Conservation (phyloP, 495 filamentous ascomycete genomes). For the Lentithecium fluviatile region DNA sequence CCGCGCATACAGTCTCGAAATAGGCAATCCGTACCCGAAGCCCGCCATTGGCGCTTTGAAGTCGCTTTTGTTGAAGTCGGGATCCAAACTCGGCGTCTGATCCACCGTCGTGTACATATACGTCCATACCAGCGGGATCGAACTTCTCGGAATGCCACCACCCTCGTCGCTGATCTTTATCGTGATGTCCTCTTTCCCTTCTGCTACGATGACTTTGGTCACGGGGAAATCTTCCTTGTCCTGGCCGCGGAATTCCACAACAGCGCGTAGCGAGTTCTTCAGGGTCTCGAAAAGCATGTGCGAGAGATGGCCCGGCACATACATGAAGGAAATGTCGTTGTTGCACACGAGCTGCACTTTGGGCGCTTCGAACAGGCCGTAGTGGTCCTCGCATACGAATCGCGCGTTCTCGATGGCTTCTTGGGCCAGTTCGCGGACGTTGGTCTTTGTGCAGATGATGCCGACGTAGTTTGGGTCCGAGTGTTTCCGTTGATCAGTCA, state of each 20-base stretch:
- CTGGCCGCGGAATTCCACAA: conserved; percentile 92
- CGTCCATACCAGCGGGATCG: conserved; percentile 96
- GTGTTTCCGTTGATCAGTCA: conserved; percentile 86
- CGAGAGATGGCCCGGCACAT: conserved; percentile 93
- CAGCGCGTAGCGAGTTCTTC: conserved; percentile 95
- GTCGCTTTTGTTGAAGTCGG: conserved; percentile 97
- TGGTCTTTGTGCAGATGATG: conserved; percentile 98
- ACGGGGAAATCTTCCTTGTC: conserved; percentile 95
- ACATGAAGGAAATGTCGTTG: conserved; percentile 95
- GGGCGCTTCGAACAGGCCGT: conserved; percentile 94
- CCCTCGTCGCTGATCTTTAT: conserved; percentile 98
- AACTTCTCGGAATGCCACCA: conserved; percentile 85
- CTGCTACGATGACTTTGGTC: conserved; percentile 94
- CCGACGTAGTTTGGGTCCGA: conserved; percentile 92
- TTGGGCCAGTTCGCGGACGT: conserved; percentile 89
- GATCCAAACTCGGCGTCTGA: conserved; percentile 88
- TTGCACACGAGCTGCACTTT: conserved; percentile 96
- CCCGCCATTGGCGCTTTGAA: conserved; percentile 99
- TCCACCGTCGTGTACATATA: conserved; percentile 99
- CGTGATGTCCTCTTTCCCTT: conserved; percentile 97
- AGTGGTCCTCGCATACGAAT: conserved; percentile 98
- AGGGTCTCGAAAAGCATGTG: conserved; percentile 99
- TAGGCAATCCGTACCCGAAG: conserved; percentile 93
- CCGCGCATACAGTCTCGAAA: conserved; percentile 87
- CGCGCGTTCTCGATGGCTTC: conserved; percentile 98